Percentiles rank a stretch among this genome's conserved stretches.
Evolutionary conservation across 2,329 filamentous ascomycete genomes (phyloP).

Genomic region (Penicillium sp.): DNA sequence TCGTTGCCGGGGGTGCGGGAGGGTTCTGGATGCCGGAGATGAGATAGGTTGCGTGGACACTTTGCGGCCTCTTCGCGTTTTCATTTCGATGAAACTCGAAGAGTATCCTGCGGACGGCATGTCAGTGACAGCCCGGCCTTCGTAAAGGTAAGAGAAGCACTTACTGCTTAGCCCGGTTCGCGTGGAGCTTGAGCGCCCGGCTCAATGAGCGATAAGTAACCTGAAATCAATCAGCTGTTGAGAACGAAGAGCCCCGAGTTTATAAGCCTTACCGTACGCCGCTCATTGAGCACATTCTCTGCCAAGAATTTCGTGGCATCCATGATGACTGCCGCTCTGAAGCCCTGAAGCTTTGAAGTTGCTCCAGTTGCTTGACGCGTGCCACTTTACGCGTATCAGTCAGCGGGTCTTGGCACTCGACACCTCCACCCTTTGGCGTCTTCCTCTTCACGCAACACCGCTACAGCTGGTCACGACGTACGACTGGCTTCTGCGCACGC

Average conservation of each 20-base stretch:
- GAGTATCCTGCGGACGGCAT: constrained; percentile 64
- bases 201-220: constrained; percentile 86
- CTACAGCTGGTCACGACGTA: neutral
- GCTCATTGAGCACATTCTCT: constrained; percentile 73
- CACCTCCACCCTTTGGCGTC: constrained; percentile 16
- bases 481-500: neutral
- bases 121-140: neutral
- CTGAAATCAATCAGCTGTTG: constrained; percentile 49
- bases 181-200: constrained; percentile 78
- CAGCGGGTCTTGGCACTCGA: constrained; percentile 41
- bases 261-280: constrained; percentile 63
- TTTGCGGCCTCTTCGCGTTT: constrained; percentile 71
- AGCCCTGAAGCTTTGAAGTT: neutral
- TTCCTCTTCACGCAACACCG: constrained; percentile 9
- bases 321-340: constrained; percentile 34
- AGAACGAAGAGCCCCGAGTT: neutral
- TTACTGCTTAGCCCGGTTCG: constrained; percentile 86
- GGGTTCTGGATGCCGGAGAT: constrained; percentile 68
- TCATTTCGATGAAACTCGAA: constrained; percentile 81
- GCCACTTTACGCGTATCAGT: constrained; percentile 48
- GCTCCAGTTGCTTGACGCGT: constrained; percentile 33
- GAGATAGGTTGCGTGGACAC: constrained; percentile 90
- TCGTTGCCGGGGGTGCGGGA: constrained; percentile 36
- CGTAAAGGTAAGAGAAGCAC: constrained; percentile 29
- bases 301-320: constrained; percentile 74